A percentile compares a stretch with the other conserved stretches of the same genome.
phyloP scores from a whole-genome alignment of 495 filamentous ascomycete species.

The Pyrenula aspistea region DNA sequence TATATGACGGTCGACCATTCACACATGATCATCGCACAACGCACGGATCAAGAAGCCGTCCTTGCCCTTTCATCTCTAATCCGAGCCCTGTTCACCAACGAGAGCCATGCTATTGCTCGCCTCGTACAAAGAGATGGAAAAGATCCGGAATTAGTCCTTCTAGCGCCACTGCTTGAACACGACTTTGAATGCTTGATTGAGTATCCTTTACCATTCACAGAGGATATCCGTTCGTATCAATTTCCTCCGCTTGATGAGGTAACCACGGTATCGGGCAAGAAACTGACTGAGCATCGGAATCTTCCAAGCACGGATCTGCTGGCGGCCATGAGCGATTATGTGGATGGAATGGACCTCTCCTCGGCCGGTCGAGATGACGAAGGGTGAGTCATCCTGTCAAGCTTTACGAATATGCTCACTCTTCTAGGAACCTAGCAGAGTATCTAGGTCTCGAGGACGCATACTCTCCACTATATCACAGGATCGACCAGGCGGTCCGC shows the following conservation, averaged over 20 bases:
- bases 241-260: slow-evolving; percentile 88
- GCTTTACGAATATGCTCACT: slow-evolving; percentile 19
- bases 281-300: slow-evolving; percentile 72
- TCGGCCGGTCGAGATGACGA: slow-evolving; percentile 51
- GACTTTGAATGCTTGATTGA: slow-evolving; percentile 86
- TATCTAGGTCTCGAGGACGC: slow-evolving; percentile 72
- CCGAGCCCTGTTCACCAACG: slow-evolving; percentile 73
- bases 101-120: slow-evolving; percentile 78
- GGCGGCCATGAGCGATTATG: slow-evolving; percentile 76
- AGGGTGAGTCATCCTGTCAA: slow-evolving; percentile 55
- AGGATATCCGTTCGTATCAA: slow-evolving; percentile 78
- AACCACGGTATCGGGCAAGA: slow-evolving; percentile 78
- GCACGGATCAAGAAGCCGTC: slow-evolving; percentile 58
- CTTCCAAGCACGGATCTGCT: slow-evolving; percentile 65
- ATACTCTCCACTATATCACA: slow-evolving; percentile 86
- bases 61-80: slow-evolving; percentile 84
- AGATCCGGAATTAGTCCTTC: slow-evolving; percentile 63
- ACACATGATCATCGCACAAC: slow-evolving; percentile 61
- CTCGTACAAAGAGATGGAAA: slow-evolving; percentile 73
- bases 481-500: slow-evolving; percentile 73
- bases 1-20: slow-evolving; percentile 75
- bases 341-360: slow-evolving; percentile 87
- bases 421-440: slow-evolving; percentile 48
- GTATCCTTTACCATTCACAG: slow-evolving; percentile 83
- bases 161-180: slow-evolving; percentile 69